A percentile compares a stretch with the other conserved stretches of the same genome.
These are phyloP conservation scores for Acanthamoeba quina DNA, from an alignment of 208 protist genomes.

Conservation along the genomic window DNA sequence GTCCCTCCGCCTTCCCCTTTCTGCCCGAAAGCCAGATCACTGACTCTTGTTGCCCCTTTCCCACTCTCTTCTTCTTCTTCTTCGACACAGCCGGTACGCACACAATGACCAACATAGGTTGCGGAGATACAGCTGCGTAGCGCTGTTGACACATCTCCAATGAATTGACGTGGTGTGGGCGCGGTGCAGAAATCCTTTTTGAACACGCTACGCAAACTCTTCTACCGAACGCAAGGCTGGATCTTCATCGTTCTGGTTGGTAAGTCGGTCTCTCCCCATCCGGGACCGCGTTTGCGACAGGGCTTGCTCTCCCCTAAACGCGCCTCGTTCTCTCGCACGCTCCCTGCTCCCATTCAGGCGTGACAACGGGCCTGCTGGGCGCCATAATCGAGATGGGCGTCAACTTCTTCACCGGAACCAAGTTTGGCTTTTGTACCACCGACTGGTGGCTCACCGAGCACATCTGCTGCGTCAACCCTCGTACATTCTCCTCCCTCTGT, in stretches of 20 bases:
- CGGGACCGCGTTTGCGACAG: too few species aligned
- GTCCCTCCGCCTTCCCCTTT: background rate
- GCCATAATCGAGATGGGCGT: slow-evolving; percentile 51
- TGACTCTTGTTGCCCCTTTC: background rate
- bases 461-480: slow-evolving; percentile 41
- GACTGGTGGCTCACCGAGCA: slow-evolving; percentile 55
- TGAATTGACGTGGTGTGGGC: too few species aligned
- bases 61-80: background rate
- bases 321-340: background rate
- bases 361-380: slow-evolving; percentile 44
- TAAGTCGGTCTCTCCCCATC: background rate
- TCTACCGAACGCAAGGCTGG: slow-evolving; percentile 57
- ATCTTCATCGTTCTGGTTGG: slow-evolving; percentile 58
- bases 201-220: slow-evolving; percentile 54
- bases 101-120: too few species aligned
- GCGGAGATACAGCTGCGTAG: too few species aligned
- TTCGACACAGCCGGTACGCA: background rate
- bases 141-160: too few species aligned
- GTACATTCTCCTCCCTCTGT: background rate
- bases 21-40: too few species aligned
- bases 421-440: slow-evolving; percentile 65
- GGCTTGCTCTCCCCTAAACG: too few species aligned
- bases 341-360: background rate
- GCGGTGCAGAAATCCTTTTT: too few species aligned
- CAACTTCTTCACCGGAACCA: slow-evolving; percentile 58